Evolutionary conservation across 2,329 filamentous ascomycete genomes (phyloP), one percentile per base, ranked within the genome.

Genomic region (Penicillium hesseltinei): DNA sequence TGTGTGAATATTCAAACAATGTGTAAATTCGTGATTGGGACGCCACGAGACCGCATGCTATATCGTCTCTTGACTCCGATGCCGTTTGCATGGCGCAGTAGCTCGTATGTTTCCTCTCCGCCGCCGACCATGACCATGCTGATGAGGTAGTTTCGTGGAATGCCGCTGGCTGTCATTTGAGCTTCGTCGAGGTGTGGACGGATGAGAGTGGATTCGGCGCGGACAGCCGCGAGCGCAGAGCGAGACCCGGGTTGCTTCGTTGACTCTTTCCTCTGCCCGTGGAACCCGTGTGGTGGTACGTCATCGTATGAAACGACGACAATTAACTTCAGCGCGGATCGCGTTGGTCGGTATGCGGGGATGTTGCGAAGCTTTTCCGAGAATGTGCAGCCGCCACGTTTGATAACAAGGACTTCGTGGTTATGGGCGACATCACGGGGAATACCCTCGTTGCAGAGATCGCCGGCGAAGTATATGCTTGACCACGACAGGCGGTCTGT

Each of bases 51-150:
- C 69, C 89, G 85, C 43, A 97, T 86, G 68, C 85, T 85, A 73
- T 92, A 97, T 66, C 90, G 81, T 71, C 92, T 83, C 69, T 89
- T 84, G 60, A 97, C 77, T 0, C 91, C 92, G 2, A 97, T 73
- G 4, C 85, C 87, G 54, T 79, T 81, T n/a, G 88, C 86, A 44
- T 78, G 76, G 42, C 75, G 79, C 33, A 97, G 78, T 56, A 87
- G 75, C 29, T 82, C 80, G 65, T 91, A 88, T 11, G 84, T 84
- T 56, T 82, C 80, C 10, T 86, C 80, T 0, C 87, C 88, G 0
- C 90, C 91, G 0, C 85, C 85, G 21, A 96, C 84, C 84, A 97
- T 90, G 39, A 96, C 82, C 84, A 97, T 86, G 13, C 90, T 85
- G 38, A 97, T 88, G 2, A 87, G 88, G 66, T 92, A 82, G 42